phyloP scores from a whole-genome alignment of 192 early-diverging fungal species.

The Lobosporangium transversale region DNA sequence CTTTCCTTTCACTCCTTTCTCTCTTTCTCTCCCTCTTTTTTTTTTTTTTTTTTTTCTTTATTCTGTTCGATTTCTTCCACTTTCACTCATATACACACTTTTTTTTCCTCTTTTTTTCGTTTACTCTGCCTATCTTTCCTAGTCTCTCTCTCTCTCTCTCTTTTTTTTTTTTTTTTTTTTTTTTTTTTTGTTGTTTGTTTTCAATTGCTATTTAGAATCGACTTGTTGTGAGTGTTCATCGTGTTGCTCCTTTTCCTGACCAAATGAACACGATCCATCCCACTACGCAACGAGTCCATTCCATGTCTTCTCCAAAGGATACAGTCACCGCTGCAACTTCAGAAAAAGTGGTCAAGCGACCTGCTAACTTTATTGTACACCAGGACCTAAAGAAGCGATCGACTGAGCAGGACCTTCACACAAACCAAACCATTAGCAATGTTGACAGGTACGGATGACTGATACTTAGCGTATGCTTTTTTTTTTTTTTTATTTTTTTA shows the following conservation, averaged over 20 bases:
- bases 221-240: too few species aligned
- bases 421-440: neutral
- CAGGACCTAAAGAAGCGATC: constrained; percentile 8
- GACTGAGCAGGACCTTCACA: neutral
- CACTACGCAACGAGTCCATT: constrained; percentile 8
- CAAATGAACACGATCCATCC: constrained; percentile 35
- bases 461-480: too few species aligned
- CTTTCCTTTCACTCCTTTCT: neutral
- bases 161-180: neutral
- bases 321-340: neutral
- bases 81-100: neutral
- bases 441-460: neutral
- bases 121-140: neutral
- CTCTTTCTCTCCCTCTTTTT: neutral
- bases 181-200: neutral
- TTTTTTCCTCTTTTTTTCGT: neutral
- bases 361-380: constrained; percentile 10
- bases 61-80: neutral
- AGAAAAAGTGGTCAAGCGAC: neutral
- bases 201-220: neutral
- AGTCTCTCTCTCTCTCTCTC: neutral
- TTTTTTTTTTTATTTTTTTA: too few species aligned
- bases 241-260: neutral
- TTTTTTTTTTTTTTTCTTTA: neutral
- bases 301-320: constrained; percentile 10